Evolutionary conservation across 2,329 filamentous ascomycete species (phyloP).

Genomic region (Xylariaceae sp.): DNA sequence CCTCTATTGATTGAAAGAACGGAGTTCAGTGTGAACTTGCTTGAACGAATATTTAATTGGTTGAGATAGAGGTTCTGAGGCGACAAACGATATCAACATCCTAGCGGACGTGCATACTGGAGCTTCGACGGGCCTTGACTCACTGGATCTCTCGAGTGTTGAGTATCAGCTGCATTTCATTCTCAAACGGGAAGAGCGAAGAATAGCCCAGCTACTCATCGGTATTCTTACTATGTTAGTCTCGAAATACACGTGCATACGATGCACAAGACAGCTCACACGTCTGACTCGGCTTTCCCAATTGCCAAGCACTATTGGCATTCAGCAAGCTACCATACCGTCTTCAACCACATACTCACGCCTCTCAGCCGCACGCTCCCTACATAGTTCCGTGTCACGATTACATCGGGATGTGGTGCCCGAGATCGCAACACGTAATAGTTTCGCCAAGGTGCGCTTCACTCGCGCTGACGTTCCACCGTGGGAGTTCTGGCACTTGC

Average conservation of each 20-base stretch:
- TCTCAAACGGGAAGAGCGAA: neutral
- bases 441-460: slow-evolving; percentile 33
- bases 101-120: too few relatives aligned
- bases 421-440: slow-evolving; percentile 2
- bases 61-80: too few relatives aligned
- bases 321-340: neutral
- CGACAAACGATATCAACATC: too few relatives aligned
- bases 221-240: slow-evolving; percentile 10
- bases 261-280: slow-evolving; percentile 17
- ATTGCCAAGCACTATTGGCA: neutral
- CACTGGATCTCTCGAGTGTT: too few relatives aligned
- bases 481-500: slow-evolving; percentile 34
- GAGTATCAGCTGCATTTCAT: too few relatives aligned
- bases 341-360: slow-evolving; percentile 4
- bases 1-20: too few relatives aligned
- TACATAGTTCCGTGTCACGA: slow-evolving; percentile 6
- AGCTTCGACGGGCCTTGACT: too few relatives aligned
- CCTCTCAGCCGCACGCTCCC: neutral
- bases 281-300: slow-evolving; percentile 3
- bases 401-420: neutral
- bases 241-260: slow-evolving; percentile 15
- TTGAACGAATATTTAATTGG: too few relatives aligned
- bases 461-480: slow-evolving; percentile 37
- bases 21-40: too few relatives aligned
- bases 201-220: too few relatives aligned